Evolutionary conservation across 2,329 filamentous ascomycete genomes (phyloP).

Genomic region (Sarocladiaceae sp.): DNA sequence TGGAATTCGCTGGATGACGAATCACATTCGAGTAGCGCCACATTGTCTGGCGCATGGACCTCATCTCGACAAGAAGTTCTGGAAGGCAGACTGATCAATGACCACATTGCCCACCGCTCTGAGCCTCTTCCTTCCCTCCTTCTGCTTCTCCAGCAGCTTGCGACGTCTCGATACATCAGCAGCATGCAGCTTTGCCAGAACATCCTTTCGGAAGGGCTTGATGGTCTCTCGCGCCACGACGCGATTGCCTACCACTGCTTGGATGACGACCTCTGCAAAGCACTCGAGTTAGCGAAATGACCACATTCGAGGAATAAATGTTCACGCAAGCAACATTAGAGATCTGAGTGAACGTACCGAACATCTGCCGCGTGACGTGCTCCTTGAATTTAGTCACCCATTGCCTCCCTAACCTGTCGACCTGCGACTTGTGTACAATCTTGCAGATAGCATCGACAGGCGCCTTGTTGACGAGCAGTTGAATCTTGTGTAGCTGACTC

Average conservation of each 20-base stretch:
- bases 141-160: constrained; percentile 94
- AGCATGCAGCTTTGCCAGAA: constrained; percentile 87
- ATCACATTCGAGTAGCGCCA: no score
- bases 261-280: constrained; percentile 75
- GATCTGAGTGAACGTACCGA: constrained; percentile 39
- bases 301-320: background rate
- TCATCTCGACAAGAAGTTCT: constrained; percentile 83
- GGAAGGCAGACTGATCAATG: constrained; percentile 96
- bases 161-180: constrained; percentile 76
- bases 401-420: constrained; percentile 71
- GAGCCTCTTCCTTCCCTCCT: constrained; percentile 86
- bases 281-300: background rate
- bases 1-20: no score
- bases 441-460: constrained; percentile 94
- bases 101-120: constrained; percentile 82
- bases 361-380: constrained; percentile 95
- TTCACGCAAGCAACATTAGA: background rate
- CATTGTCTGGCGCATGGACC: no score
- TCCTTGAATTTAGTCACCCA: constrained; percentile 98
- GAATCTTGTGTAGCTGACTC: constrained; percentile 80
- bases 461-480: constrained; percentile 87
- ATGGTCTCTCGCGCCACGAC: constrained; percentile 91
- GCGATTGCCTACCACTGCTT: constrained; percentile 77
- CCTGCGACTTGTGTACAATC: constrained; percentile 79
- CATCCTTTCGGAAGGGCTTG: constrained; percentile 95